These are phyloP conservation scores for Cyberlindnera euphorbiiphila DNA, from an alignment of 805 yeast species.

Conservation along the genomic window DNA sequence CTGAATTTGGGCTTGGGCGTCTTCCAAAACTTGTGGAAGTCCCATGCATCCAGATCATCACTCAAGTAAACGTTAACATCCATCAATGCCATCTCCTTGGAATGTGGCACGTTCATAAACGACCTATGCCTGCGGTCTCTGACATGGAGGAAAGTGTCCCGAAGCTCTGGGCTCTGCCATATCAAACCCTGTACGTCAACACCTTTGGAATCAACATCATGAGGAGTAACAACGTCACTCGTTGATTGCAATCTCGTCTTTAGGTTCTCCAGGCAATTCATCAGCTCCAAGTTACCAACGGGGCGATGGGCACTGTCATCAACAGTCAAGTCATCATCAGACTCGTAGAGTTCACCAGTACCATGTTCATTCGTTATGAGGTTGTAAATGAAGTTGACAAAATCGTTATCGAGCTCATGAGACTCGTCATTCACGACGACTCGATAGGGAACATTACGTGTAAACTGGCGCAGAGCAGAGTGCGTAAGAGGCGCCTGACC, in stretches of 20 bases:
- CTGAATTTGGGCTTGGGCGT: slow-evolving; percentile 45
- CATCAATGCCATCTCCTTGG: slow-evolving; percentile 20
- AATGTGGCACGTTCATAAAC: slow-evolving; percentile 25
- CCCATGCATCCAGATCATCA: slow-evolving; percentile 2
- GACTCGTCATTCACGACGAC: slow-evolving; percentile 6
- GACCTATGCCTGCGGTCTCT: slow-evolving; percentile 25
- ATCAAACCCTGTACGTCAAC: slow-evolving; percentile 30
- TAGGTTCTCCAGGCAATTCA: slow-evolving; percentile 3
- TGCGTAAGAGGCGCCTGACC: neutral
- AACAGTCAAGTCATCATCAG: neutral
- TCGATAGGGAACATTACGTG: slow-evolving; percentile 2
- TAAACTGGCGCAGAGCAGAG: neutral
- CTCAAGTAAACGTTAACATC: slow-evolving; percentile 15
- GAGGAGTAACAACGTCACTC: neutral
- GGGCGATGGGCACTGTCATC: neutral
- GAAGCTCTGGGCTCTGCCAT: slow-evolving; percentile 26
- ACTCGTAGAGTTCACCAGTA: neutral
- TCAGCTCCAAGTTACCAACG: slow-evolving; percentile 1
- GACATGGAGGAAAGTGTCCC: slow-evolving; percentile 21
- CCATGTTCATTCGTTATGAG: neutral
- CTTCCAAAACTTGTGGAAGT: slow-evolving; percentile 35
- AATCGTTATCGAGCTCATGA: slow-evolving; percentile 9
- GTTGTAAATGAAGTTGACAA: slow-evolving; percentile 8
- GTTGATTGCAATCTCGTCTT: slow-evolving; percentile 1
- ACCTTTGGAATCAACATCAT: neutral